Base-by-base conservation (phyloP, 1,139 yeast genomes). In the Pichiaceae sp. region DNA sequence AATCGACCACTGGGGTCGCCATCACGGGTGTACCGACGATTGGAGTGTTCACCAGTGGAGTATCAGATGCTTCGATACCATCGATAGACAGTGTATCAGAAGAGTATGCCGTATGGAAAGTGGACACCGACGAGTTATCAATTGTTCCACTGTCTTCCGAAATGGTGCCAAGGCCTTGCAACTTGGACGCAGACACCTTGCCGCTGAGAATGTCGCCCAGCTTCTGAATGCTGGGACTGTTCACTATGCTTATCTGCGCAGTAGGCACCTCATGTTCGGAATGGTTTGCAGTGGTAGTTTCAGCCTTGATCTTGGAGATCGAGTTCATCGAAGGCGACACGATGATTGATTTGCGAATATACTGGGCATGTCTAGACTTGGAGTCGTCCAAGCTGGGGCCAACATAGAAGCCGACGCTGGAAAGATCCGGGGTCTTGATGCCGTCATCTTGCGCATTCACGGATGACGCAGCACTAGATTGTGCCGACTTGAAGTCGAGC, bases 151-250 rank as follows among this genome's bases (percentile, higher is more conserved):
- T 55, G 33, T 57, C 67, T 31, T 56, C 59, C 8, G 44, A 38
- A 2, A 49, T 44, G 3, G 49, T 34, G 17, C 32, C 20, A 28
- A 45, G 30, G 14, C 35, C 39, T n/a, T 31, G 26, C 1, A 33
- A 11, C 20, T 39, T 39, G 4, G 39, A 16, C 15, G 24, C 20
- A n/a, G 18, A 32, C 14, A 47, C 42, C 38, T 59, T 58, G 41
- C 60, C 62, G 39, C 62, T 66, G 35, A 73, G 57, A 17, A 70
- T 68, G 36, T 55, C 59, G 47, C 71, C 77, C 45, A 74, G 56
- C 2, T 76, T 76, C 46, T 68, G 70, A 49, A 74, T 64, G 29
- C 76, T 70, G 6, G 80, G 80, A 32, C 77, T 71, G 24, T 61
- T 62, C 34, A 64, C 63, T 68, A 74, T 70, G 4, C 57, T 58